Evolutionary conservation across 2,329 filamentous ascomycete species (phyloP).

Genomic region (Ophiostoma perfectum): DNA sequence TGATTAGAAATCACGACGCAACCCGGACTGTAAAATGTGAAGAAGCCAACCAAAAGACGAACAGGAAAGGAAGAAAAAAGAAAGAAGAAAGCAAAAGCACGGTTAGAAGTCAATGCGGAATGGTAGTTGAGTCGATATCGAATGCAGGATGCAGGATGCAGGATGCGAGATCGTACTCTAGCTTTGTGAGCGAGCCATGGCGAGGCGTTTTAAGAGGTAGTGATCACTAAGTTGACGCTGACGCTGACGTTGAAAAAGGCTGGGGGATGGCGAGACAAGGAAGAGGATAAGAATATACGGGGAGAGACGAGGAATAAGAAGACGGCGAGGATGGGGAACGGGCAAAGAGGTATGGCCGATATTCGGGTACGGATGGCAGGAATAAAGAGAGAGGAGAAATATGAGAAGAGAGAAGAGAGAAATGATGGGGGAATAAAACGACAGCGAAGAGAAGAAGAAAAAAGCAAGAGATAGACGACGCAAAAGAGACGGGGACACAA

Average conservation of each 20-base stretch:
- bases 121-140: neutral
- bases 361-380: neutral
- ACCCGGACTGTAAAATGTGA: neutral
- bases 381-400: neutral
- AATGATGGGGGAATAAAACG: neutral
- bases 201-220: no score
- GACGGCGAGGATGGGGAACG: neutral
- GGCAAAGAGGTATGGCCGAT: no score
- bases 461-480: neutral
- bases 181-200: no score
- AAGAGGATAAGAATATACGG: neutral
- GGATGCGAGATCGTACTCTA: no score
- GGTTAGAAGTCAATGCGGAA: constrained; percentile 15
- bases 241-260: no score
- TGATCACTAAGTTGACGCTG: no score
- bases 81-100: neutral
- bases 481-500: constrained; percentile 24
- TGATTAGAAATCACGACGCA: neutral
- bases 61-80: neutral
- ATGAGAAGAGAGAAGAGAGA: neutral
- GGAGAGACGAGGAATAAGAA: neutral
- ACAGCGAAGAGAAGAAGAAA: constrained; percentile 9
- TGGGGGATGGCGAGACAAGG: neutral
- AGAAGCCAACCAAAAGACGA: neutral
- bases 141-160: neutral